Evolutionary conservation across 2,329 filamentous ascomycete genomes (phyloP), one percentile per base, ranked within the genome.

Genomic region (Knoxdaviesia capensis): DNA sequence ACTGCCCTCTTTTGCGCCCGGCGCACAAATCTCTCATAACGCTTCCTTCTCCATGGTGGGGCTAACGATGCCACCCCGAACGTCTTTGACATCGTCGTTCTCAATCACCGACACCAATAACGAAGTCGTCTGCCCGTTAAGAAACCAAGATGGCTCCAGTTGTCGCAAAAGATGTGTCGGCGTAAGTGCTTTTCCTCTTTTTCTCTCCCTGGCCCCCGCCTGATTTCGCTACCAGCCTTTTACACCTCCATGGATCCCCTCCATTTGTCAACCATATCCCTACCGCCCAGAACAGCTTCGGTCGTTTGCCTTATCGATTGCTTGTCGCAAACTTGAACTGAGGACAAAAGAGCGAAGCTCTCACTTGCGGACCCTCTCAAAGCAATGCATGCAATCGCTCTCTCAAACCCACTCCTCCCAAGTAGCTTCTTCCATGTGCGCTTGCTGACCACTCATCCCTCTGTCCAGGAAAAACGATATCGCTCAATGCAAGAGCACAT

Each of bases 401-500:
- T 20, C 3, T 20, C 20, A 20, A 20, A 20, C 20, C 20, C 20
- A 20, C 20, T 20, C 20, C 20, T 20, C 20, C 20, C 20, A 20
- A 20, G 20, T 20, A 20, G 20, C 20, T 20, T 2, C 20, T 20
- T 20, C 3, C 2, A 20, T 20, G 20, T 20, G 20, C 9, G 6
- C 7, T 20, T 3, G 20, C 52, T 48, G 51, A 54, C 50, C 43
- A 46, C 44, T 44, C 47, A 47, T 50, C 49, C 46, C 45, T 40
- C 43, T 49, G 49, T 50, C 59, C 62, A 92, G 85, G 85, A 92
- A 66, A 93, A 93, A 63, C 75, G 84, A 51, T 98, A 87, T 65
- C 86, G 90, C 60, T 96, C 88, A 48, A 96, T 98, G 85, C 90
- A 96, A 64, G 90, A 98, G 71, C 90, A 98, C 57, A 96, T 98